Percentiles rank a stretch among this genome's conserved stretches.
Evolutionary conservation across 163 green algal genomes (phyloP).

Genomic region (Scenedesmus sp.): DNA sequence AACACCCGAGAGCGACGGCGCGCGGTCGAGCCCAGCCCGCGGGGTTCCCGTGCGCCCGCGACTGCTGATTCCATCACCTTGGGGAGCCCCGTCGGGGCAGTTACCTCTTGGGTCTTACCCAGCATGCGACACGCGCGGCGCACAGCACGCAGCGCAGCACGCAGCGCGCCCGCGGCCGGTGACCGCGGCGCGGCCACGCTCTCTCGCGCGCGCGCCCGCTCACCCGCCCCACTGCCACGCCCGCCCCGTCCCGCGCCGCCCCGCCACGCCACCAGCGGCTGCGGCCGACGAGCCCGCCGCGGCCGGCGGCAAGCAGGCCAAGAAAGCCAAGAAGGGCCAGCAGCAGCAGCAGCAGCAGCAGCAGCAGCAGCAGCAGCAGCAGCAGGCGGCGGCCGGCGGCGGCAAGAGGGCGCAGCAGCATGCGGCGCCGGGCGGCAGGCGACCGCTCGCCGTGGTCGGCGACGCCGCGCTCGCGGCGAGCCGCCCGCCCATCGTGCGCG

Average conservation of each 20-base stretch:
- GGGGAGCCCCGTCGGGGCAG: slow-evolving; percentile 74
- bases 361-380: slow-evolving; percentile 33
- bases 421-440: too few species aligned
- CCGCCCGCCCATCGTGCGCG: slow-evolving; percentile 65
- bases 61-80: slow-evolving; percentile 84
- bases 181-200: too few species aligned
- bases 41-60: slow-evolving; percentile 36
- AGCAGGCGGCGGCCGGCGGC: too few species aligned
- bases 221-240: too few species aligned
- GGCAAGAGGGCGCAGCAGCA: slow-evolving; percentile 16
- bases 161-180: too few species aligned
- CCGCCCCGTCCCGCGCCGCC: neutral
- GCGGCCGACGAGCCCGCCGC: neutral
- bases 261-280: too few species aligned
- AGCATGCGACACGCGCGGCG: slow-evolving; percentile 64
- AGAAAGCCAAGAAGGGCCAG: slow-evolving; percentile 48
- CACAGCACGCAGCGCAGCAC: too few species aligned
- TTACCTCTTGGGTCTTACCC: slow-evolving; percentile 79
- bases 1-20: slow-evolving; percentile 37
- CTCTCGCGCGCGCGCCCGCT: too few species aligned
- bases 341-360: slow-evolving; percentile 7
- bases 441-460: slow-evolving; percentile 66
- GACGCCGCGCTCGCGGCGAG: slow-evolving; percentile 63
- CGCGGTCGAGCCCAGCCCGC: slow-evolving; percentile 3
- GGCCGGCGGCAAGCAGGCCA: slow-evolving; percentile 36